Conservation (phyloP, 495 filamentous ascomycete genomes). For the Trichoderma asperelloides region DNA sequence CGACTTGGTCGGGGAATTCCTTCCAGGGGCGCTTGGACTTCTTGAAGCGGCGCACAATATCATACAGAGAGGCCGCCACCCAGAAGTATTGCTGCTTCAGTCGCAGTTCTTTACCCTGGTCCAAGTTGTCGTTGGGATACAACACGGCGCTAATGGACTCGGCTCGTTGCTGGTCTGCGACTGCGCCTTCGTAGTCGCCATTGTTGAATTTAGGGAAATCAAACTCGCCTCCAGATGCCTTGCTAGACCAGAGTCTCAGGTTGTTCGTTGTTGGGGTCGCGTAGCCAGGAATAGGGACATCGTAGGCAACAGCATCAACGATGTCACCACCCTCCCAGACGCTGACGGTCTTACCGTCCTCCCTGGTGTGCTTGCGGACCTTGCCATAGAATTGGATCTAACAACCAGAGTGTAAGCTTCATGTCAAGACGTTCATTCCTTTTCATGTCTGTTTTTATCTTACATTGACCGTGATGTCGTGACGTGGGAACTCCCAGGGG, state of each 20-base stretch:
- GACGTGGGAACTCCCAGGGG: conserved; percentile 95
- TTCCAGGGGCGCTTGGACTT: conserved; percentile 87
- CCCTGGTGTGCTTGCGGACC: conserved; percentile 62
- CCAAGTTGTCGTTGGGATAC: conserved; percentile 96
- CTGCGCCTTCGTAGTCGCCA: conserved; percentile 94
- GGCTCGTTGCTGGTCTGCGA: conserved; percentile 88
- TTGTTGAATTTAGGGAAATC: conserved; percentile 99
- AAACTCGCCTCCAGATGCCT: conserved; percentile 93
- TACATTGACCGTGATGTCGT: conserved; percentile 83
- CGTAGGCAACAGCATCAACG: conserved; percentile 88
- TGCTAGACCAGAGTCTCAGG: conserved; percentile 91
- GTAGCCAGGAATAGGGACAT: conserved; percentile 91
- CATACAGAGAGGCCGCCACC: conserved; percentile 92
- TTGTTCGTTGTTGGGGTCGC: conserved; percentile 90
- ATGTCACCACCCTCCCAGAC: conserved; percentile 90
- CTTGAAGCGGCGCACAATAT: conserved; percentile 96
- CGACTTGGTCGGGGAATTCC: conserved; percentile 88
- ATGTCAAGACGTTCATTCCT: too few relatives aligned
- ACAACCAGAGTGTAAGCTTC: background rate
- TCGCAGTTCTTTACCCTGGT: conserved; percentile 91
- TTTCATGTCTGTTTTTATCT: conserved; percentile 14
- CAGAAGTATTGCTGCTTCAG: conserved; percentile 99
- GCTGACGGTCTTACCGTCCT: conserved; percentile 59
- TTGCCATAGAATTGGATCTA: conserved; percentile 87
- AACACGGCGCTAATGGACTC: conserved; percentile 97